phyloP scores from a whole-genome alignment of 2,329 filamentous ascomycete species.

The Sporothrix pallida region DNA sequence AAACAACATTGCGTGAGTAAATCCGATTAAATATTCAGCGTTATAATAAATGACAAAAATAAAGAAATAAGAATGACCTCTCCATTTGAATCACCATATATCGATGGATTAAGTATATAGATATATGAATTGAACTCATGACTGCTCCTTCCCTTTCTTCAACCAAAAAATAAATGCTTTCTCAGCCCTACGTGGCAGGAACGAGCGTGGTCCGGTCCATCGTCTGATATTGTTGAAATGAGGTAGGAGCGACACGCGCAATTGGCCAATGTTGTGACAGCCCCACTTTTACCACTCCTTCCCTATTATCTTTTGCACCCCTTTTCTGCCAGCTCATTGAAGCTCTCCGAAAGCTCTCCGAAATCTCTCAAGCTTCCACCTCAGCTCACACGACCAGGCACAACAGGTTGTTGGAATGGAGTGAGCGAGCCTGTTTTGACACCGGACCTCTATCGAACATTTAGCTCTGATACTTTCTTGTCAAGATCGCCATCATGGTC shows the following conservation, averaged over 20 bases:
- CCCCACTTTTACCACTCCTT: constrained; percentile 17
- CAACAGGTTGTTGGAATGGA: constrained; percentile 1
- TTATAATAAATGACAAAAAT: too few species aligned
- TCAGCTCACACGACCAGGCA: constrained; percentile 26
- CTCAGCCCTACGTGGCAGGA: background rate
- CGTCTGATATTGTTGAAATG: constrained; percentile 19
- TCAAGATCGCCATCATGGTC: constrained; percentile 23
- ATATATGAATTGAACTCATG: too few species aligned
- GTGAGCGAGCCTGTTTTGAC: background rate
- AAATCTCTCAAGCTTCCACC: background rate
- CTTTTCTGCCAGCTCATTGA: constrained; percentile 21
- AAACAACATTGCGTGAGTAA: too few species aligned
- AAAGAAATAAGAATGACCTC: too few species aligned
- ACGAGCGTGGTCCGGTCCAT: background rate
- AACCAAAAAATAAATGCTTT: too few species aligned
- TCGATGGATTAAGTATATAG: too few species aligned
- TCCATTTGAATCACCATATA: too few species aligned
- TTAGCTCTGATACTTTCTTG: background rate
- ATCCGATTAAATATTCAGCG: too few species aligned
- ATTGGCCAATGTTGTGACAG: constrained; percentile 17
- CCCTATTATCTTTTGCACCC: background rate
- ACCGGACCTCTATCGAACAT: background rate
- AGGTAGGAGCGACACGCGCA: background rate
- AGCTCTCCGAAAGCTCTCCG: background rate
- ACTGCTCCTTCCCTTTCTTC: too few species aligned